Percentiles rank a stretch among this genome's conserved stretches.
Evolutionary conservation across 768 basidiomycete genomes (phyloP).

Genomic region (Suillus discolor): DNA sequence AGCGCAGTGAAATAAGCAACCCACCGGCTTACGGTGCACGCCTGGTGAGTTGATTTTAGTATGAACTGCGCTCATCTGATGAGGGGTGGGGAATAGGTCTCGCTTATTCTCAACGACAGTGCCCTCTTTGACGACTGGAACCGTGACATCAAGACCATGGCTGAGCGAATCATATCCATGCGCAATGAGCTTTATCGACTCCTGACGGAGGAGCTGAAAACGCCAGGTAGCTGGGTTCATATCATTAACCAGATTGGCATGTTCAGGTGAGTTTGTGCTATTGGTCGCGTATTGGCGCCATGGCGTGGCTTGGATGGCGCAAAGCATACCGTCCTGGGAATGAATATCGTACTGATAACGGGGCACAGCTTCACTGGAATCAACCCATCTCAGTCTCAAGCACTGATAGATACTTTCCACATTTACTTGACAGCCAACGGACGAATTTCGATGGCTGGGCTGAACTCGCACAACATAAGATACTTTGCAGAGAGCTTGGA

Average conservation of each 20-base stretch:
- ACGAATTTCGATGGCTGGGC: slow-evolving; percentile 92
- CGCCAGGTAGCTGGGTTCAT: slow-evolving; percentile 95
- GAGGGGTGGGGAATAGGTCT: slow-evolving; percentile 47
- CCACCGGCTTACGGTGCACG: slow-evolving; percentile 92
- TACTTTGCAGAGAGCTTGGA: slow-evolving; percentile 77
- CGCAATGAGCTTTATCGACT: slow-evolving; percentile 69
- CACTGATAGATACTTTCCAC: slow-evolving; percentile 70
- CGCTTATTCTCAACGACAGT: slow-evolving; percentile 77
- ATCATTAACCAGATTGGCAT: slow-evolving; percentile 96
- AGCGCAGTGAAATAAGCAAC: slow-evolving; percentile 94
- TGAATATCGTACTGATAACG: slow-evolving; percentile 16
- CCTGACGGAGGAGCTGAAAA: slow-evolving; percentile 68
- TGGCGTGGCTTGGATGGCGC: not conserved
- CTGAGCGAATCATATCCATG: slow-evolving; percentile 91
- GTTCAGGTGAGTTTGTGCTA: slow-evolving; percentile 70
- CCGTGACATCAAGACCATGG: slow-evolving; percentile 89
- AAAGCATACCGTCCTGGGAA: not conserved
- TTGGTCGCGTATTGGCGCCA: not conserved
- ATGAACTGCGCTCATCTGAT: slow-evolving; percentile 2
- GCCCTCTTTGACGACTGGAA: slow-evolving; percentile 88
- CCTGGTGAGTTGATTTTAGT: slow-evolving; percentile 52
- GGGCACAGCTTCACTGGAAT: slow-evolving; percentile 82
- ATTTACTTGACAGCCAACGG: slow-evolving; percentile 88
- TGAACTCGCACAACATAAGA: slow-evolving; percentile 78
- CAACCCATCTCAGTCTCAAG: slow-evolving; percentile 62